Evolutionary conservation across 1,284 basidiomycete genomes (phyloP).

Genomic region (Irpex sp.): DNA sequence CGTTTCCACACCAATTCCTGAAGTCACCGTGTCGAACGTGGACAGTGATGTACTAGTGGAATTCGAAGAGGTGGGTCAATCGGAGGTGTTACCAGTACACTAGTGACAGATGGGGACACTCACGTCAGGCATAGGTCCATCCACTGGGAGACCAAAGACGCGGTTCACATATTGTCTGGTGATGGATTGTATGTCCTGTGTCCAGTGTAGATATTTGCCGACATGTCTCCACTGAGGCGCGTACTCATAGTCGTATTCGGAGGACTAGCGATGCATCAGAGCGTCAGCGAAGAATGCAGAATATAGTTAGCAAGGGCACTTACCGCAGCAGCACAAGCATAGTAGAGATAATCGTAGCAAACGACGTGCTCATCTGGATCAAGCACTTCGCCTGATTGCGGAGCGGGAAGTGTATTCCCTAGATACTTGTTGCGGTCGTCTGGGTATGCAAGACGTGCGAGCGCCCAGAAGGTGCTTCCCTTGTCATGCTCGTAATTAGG

Average conservation of each 20-base stretch:
- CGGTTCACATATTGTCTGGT: constrained; percentile 38
- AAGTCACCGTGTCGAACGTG: constrained; percentile 69
- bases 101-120: constrained; percentile 16
- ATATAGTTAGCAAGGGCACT: constrained; percentile 5
- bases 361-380: constrained; percentile 50
- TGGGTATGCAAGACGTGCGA: constrained; percentile 43
- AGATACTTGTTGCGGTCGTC: constrained; percentile 34
- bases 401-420: constrained; percentile 33
- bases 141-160: constrained; percentile 34
- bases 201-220: constrained; percentile 44
- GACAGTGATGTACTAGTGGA: constrained; percentile 54
- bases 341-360: constrained; percentile 56
- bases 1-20: constrained; percentile 39
- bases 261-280: constrained; percentile 26
- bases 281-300: constrained; percentile 1
- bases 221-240: constrained; percentile 49
- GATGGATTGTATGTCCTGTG: constrained; percentile 32
- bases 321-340: constrained; percentile 35
- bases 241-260: constrained; percentile 43
- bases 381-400: constrained; percentile 27
- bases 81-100: constrained; percentile 17
- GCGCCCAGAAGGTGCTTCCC: constrained; percentile 42
- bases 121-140: constrained; percentile 39
- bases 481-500: constrained; percentile 36
- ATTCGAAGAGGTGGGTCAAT: constrained; percentile 15